Conservation (phyloP, 805 yeast species). For the Nakazawaea populi region DNA sequence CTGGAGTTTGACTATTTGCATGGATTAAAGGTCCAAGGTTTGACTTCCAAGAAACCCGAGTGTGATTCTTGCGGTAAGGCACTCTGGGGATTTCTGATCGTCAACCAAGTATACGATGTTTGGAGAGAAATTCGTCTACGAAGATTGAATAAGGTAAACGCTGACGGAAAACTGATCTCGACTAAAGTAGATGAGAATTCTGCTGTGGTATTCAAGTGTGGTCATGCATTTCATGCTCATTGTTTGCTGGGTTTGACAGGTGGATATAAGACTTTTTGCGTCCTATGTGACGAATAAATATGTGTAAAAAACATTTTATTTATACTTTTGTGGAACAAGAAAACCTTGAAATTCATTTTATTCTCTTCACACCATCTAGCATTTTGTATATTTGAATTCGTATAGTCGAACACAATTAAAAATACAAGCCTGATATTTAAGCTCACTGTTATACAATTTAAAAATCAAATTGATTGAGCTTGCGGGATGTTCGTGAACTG, state of each 20-base stretch:
- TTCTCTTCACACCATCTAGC: no score
- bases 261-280: conserved; percentile 24
- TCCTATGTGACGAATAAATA: conserved; percentile 29
- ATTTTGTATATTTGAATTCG: no score
- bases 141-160: conserved; percentile 8
- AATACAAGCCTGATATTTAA: no score
- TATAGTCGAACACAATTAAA: no score
- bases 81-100: conserved; percentile 63
- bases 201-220: conserved; percentile 51
- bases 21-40: conserved; percentile 46
- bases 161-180: conserved; percentile 4
- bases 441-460: no score
- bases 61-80: conserved; percentile 76
- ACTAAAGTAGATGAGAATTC: neutral
- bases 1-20: conserved; percentile 38
- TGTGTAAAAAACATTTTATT: neutral
- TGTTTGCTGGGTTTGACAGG: conserved; percentile 49
- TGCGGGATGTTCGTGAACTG: neutral
- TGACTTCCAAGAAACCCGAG: conserved; percentile 47
- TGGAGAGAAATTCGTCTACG: conserved; percentile 46
- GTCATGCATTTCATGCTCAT: conserved; percentile 56
- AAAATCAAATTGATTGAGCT: no score
- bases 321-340: neutral
- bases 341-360: no score
- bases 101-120: conserved; percentile 39